phyloP scores from a whole-genome alignment of 257 asterid genomes.

The Solanum pimpinellifolium region DNA sequence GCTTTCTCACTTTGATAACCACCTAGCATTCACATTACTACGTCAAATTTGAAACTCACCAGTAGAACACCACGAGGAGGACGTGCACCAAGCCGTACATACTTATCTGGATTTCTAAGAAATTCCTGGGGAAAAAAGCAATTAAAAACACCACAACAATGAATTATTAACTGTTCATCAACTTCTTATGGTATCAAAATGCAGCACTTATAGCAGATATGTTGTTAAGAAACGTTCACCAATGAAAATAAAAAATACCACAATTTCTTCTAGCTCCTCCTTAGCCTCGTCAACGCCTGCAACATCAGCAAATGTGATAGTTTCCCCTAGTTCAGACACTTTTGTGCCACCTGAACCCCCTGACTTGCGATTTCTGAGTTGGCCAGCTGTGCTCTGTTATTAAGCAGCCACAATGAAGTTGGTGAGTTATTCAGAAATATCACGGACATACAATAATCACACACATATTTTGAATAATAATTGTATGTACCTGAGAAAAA shows the following conservation, averaged over 20 bases:
- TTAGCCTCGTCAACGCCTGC: slow-evolving; percentile 99
- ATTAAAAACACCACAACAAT: neutral
- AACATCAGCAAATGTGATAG: slow-evolving; percentile 82
- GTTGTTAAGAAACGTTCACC: neutral
- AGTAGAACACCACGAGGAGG: slow-evolving; percentile 99
- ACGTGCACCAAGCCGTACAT: slow-evolving; percentile 88
- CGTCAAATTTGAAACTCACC: slow-evolving; percentile 47
- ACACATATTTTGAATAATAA: neutral
- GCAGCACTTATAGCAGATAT: neutral
- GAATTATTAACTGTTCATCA: neutral
- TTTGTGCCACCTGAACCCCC: slow-evolving; percentile 57
- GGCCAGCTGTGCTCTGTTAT: slow-evolving; percentile 74
- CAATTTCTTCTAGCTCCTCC: slow-evolving; percentile 98
- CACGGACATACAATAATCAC: neutral
- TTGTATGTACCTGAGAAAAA: slow-evolving; percentile 72
- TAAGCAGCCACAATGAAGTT: neutral
- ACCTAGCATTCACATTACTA: neutral
- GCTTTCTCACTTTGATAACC: neutral
- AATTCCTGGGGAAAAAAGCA: slow-evolving; percentile 58
- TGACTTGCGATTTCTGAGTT: slow-evolving; percentile 79
- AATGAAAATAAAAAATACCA: slow-evolving; percentile 40
- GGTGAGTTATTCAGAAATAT: neutral
- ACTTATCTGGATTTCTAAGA: slow-evolving; percentile 89
- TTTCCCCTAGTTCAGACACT: slow-evolving; percentile 84
- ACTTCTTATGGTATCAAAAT: neutral